Evolutionary conservation across 805 yeast genomes (phyloP), one percentile per base, ranked within the genome.

Genomic region (Pichia californica): DNA sequence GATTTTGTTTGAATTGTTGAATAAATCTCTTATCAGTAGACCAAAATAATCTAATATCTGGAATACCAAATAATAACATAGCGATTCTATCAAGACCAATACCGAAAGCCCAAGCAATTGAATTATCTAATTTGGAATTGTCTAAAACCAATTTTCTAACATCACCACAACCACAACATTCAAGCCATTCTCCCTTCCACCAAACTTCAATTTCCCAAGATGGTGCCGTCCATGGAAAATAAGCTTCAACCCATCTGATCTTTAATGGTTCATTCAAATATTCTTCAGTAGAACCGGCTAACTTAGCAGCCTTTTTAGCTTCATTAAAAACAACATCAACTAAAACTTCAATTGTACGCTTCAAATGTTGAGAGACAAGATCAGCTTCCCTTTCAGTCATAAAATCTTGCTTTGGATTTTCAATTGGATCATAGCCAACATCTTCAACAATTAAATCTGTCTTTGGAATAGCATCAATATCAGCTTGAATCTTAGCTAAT

Each of bases 101-200:
- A 16, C 99, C 99, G 67, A 93, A 93, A 2, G 99, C 99, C 98
- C 99, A 93, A 3, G 96, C 94, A 36, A 91, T 71, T 20, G 79
- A 75, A 47, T 78, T 73, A 20, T 73, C 65, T 40, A 81, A 69
- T 0, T 87, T 94, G 1, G 96, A 76, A 52, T 82, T 83, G 19
- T 76, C 67, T 31, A 88, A 69, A 0, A 91, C 95, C 39, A 78
- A 79, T 52, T 87, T 83, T 52, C 79, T 79, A 7, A 88, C 95
- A 30, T 91, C 73, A 21, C 99, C 99, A 65, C 95, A 87, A 0
- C 99, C 99, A 57, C 96, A 87, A 60, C 95, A 81, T 66, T 93
- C 99, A 29, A 93, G 71, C 99, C 99, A 93, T 53, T 89, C 95
- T 41, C 93, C 95, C 59, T 88, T 86, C 97, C 98, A 93, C 89